These are phyloP conservation scores for Fusarium ambrosium DNA, from an alignment of 2,329 filamentous ascomycete species.

Conservation along the genomic window DNA sequence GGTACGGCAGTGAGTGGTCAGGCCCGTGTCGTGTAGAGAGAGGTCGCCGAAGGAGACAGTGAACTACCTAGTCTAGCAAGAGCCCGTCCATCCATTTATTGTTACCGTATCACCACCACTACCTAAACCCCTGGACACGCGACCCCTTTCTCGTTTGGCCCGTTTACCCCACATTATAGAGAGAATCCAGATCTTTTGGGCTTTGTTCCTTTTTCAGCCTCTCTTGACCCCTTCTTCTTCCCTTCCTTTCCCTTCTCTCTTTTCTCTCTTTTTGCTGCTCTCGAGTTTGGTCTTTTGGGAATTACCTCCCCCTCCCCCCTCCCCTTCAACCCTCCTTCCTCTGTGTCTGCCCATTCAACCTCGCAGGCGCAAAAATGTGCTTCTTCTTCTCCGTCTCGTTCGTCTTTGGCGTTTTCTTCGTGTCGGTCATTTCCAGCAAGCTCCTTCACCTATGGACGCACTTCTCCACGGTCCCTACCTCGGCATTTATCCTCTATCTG, in stretches of 20 bases:
- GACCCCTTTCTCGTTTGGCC: slow-evolving; percentile 44
- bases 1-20: background rate
- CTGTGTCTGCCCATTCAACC: slow-evolving; percentile 29
- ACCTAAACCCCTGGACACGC: slow-evolving; percentile 35
- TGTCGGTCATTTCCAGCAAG: slow-evolving; percentile 48
- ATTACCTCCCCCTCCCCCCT: background rate
- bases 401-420: slow-evolving; percentile 48
- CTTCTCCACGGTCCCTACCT: slow-evolving; percentile 44
- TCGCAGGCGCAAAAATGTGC: slow-evolving; percentile 35
- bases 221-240: slow-evolving; percentile 7
- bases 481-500: slow-evolving; percentile 49
- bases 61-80: too few relatives aligned
- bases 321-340: slow-evolving; percentile 9
- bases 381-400: slow-evolving; percentile 44
- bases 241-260: slow-evolving; percentile 13
- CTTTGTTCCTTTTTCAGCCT: slow-evolving; percentile 2
- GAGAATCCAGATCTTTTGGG: slow-evolving; percentile 19
- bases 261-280: background rate
- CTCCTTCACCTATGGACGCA: slow-evolving; percentile 47
- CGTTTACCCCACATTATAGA: slow-evolving; percentile 38
- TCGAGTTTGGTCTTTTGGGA: background rate
- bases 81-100: background rate
- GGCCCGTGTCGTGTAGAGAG: background rate
- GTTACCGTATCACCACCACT: background rate
- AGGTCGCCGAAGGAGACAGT: background rate